Base-by-base conservation (phyloP, 257 asterid species). In the Petunia axillaris region DNA sequence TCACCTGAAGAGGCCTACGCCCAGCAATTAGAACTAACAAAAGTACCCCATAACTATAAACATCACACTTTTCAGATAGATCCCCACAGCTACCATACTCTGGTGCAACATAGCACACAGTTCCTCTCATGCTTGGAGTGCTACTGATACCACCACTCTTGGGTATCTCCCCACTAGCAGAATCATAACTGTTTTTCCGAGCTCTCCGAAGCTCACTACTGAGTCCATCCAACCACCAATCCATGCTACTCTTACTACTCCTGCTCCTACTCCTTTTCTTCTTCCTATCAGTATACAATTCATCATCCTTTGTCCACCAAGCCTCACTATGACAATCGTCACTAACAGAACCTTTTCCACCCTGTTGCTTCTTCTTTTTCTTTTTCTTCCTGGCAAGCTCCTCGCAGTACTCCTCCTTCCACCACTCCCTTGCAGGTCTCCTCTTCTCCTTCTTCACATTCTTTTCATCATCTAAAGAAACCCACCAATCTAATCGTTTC, bases 381-480 rank as follows among this genome's bases (percentile, higher is more conserved):
- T 92, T 94, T 78, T 91, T 96, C 90, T 94, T 90, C 90, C 85
- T 89, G 54, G 91, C 95, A n/a, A 96, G 95, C 88, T 96, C 98
- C 48, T 96, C 98, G 39, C 93, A 86, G 74, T 94, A 96, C 88
- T 96, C 99, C 85, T 96, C 98, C 90, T 91, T 96, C 99, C 99
- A 96, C 99, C 99, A 96, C 84, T 94, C 99, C 80, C 99, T 88
- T 2, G 99, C 98, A 2, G 99, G 99, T 65, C 97, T 80, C 83
- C 99, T 91, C 89, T 85, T 92, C 57, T 89, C 98, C 88, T 89
- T 89, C 88, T 96, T 96, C 65, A 77, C 78, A 16, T 81, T 87
- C 84, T 90, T 94, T 36, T 94, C 98, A 43, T 90, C 98, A 44
- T 96, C 98, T 75, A 96, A 74, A 0, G 99, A 91, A 38, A 86